A percentile compares a stretch with the other conserved stretches of the same genome.
These are phyloP conservation scores for Candida buenavistaensis DNA, from an alignment of 1,139 yeast genomes.

Conservation along the genomic window DNA sequence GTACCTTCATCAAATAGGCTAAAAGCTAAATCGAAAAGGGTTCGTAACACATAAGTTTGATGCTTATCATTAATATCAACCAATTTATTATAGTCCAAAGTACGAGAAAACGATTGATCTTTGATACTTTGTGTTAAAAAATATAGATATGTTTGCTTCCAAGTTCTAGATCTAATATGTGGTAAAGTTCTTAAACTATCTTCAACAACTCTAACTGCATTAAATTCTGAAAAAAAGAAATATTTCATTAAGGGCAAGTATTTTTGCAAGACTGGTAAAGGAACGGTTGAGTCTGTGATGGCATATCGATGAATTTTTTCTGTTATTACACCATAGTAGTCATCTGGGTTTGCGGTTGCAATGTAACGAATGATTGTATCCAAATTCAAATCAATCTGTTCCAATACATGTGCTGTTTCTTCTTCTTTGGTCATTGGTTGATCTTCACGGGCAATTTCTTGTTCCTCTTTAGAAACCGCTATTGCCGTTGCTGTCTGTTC, in stretches of 20 bases:
- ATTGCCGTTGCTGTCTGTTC: constrained; percentile 17
- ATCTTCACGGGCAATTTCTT: constrained; percentile 11
- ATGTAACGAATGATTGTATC: constrained; percentile 48
- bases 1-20: constrained; percentile 31
- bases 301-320: constrained; percentile 36
- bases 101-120: constrained; percentile 59
- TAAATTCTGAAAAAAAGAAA: constrained; percentile 44
- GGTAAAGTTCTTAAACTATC: constrained; percentile 42
- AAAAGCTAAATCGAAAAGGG: constrained; percentile 34
- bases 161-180: constrained; percentile 48
- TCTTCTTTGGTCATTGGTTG: constrained; percentile 13
- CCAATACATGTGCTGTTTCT: constrained; percentile 6
- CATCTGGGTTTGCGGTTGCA: constrained; percentile 56
- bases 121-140: constrained; percentile 51
- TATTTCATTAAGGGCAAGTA: constrained; percentile 54
- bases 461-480: constrained; percentile 10
- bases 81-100: constrained; percentile 44
- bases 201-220: constrained; percentile 36
- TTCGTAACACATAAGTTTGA: constrained; percentile 26
- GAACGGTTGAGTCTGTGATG: constrained; percentile 38
- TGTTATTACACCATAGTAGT: constrained; percentile 43
- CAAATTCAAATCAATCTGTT: constrained; percentile 45
- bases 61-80: constrained; percentile 26
- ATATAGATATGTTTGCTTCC: constrained; percentile 53
- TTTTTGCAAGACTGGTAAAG: constrained; percentile 38